Base-by-base conservation (phyloP, 345 rosid genomes). In the Pugionium dolabratum region DNA sequence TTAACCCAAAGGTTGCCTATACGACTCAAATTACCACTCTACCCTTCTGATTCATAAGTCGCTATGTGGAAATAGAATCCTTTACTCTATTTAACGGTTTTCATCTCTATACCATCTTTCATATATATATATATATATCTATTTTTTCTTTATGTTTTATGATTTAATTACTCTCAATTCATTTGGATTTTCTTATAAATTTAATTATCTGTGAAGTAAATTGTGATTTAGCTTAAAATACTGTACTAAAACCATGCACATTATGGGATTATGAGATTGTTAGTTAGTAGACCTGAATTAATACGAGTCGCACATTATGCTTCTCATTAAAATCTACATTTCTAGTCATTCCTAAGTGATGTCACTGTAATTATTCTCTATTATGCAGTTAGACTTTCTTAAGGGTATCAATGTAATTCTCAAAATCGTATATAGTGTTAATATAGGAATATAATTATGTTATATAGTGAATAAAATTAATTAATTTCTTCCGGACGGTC, bases 1-100 rank as follows among this genome's bases (percentile, higher is more conserved):
- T 61, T 52, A 52, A 61, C 67, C 54, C 67, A 70, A 72, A 64
- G 76, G 76, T 64, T 72, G 66, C 50, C 1, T 18, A 2, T 26
- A 8, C 10, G 4, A 9, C 27, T 45, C 30, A 61, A 54, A 40
- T 70, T 8, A 55, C 64, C 46, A 54, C 9, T 25, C 6, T 62
- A 26, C 37, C 75, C 69, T 46, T 50, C 7, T 9, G 30, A 45
- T 41, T 58, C 39, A 11, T 33, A 5, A 43, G 28, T 30, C 39
- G 11, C 31, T 18, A 28, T 60, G 26, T 53, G 57, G 33, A 50
- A 9, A 9, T 53, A 5, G 40, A 33, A 54, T 54, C 59, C 6
- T 54, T 54, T 37, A 34, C 5, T 34, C 36, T 34, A 34, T 34
- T 3, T 3, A 34, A 34, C 5, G 36, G 18, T 18, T 18, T 18